Evolutionary conservation across 768 basidiomycete genomes (phyloP), one percentile per base, ranked within the genome.

Genomic region (Lentinula sp.): DNA sequence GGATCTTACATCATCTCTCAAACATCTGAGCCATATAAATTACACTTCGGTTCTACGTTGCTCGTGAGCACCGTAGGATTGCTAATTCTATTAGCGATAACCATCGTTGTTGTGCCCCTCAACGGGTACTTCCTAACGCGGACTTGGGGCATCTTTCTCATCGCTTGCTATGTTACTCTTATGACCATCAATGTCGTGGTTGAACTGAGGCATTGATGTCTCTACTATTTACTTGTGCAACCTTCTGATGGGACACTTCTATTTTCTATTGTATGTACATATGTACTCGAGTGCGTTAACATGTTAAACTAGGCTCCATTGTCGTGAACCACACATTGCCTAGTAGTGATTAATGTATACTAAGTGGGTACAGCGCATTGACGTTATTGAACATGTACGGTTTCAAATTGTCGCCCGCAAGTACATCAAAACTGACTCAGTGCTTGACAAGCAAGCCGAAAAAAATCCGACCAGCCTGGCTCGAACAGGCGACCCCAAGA

Each of bases 1-100:
- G 96, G 97, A 6, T 85, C 90, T 3, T 92, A 93, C 69, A 82
- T 95, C 67, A 92, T 90, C 63, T 74, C 83, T 39, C 78, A 89
- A 57, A 85, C 83, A 2, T 72, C 72, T 0, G 55, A 84, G 49
- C 84, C 92, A 6, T 91, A 90, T 70, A 66, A 74, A n/a, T 80
- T 98, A 20, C 77, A 87, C 48, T 90, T 97, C 71, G 88, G 90
- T 15, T 83, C 80, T 0, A 96, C 95, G 1, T 82, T 98, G 49
- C 76, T 95, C 71, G 89, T 94, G 65, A 95, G 92, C 69, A 78
- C 87, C 6, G 72, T 89, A 5, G 94, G 95, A 7, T 78, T 99
- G n/a, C 79, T 99, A 7, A 69, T 77, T 41, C 74, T 99, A 9
- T 79, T 99, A 10, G 66, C 85, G 15, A 76, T 83, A 23, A 98